Percentiles rank a stretch among this genome's conserved stretches.
phyloP scores from a whole-genome alignment of 768 basidiomycete genomes.

The Russula sp. region DNA sequence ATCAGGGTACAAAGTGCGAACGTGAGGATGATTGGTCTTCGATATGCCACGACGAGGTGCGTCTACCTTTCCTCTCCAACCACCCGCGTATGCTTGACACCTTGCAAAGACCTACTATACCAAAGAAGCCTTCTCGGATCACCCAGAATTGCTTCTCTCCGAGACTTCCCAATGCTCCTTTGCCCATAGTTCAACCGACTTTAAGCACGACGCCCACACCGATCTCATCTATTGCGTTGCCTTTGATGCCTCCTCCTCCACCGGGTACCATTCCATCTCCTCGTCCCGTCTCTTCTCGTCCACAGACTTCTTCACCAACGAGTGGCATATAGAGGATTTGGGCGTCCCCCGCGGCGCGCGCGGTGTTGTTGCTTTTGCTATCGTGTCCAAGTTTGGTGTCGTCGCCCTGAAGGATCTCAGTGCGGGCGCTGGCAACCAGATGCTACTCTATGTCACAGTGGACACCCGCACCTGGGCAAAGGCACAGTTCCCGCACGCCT shows the following conservation, averaged over 20 bases:
- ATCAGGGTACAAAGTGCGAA: slow-evolving; percentile 68
- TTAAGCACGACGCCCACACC: slow-evolving; percentile 67
- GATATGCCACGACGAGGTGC: slow-evolving; percentile 68
- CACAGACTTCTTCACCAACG: slow-evolving; percentile 72
- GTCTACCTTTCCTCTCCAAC: slow-evolving; percentile 24
- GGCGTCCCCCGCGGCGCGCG: slow-evolving; percentile 80
- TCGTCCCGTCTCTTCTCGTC: slow-evolving; percentile 75
- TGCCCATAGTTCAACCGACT: slow-evolving; percentile 79
- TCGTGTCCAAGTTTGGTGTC: slow-evolving; percentile 88
- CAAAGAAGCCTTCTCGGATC: slow-evolving; percentile 67
- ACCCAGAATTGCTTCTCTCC: slow-evolving; percentile 50
- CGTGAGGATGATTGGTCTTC: slow-evolving; percentile 42
- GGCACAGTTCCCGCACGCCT: slow-evolving; percentile 90
- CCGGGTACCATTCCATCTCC: slow-evolving; percentile 41
- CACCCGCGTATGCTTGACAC: background rate
- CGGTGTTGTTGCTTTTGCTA: slow-evolving; percentile 90
- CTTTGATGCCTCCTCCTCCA: slow-evolving; percentile 55
- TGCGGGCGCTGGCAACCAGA: slow-evolving; percentile 53
- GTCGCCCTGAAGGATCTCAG: slow-evolving; percentile 76
- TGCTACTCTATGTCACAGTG: slow-evolving; percentile 80
- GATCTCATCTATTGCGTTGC: slow-evolving; percentile 89
- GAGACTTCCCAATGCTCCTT: slow-evolving; percentile 82
- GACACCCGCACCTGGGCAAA: slow-evolving; percentile 83
- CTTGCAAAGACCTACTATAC: slow-evolving; percentile 78
- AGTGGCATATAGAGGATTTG: slow-evolving; percentile 70